Evolutionary conservation across 1,284 basidiomycete species (phyloP).

Genomic region (Hemileia vastatrix): DNA sequence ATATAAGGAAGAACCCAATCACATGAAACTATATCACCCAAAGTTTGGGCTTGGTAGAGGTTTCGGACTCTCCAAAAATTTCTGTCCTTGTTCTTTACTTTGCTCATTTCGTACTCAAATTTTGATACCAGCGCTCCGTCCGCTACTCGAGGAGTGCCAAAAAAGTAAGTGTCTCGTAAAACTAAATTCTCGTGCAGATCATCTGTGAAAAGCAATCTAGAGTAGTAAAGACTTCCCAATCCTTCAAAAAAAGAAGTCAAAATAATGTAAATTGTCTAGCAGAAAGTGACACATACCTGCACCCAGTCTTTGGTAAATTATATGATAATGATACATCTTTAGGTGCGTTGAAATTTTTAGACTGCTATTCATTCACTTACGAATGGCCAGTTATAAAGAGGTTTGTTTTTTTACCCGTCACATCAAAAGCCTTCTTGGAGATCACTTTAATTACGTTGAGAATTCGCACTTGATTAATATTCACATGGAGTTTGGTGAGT

Average conservation of each 20-base stretch:
- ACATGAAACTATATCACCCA: conserved; percentile 14
- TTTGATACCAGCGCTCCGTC: conserved; percentile 7
- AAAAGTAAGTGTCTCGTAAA: conserved; percentile 13
- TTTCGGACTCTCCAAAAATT: conserved; percentile 14
- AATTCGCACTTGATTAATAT: conserved; percentile 9
- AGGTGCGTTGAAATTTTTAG: neutral
- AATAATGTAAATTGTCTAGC: too few species aligned
- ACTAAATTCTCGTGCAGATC: conserved; percentile 14
- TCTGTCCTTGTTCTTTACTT: conserved; percentile 1
- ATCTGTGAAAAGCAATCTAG: too few species aligned
- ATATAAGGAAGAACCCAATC: too few species aligned
- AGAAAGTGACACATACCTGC: too few species aligned
- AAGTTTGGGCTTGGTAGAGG: neutral
- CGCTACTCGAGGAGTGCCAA: conserved; percentile 16
- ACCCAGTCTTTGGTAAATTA: conserved; percentile 3
- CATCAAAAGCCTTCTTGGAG: neutral
- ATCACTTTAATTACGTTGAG: conserved; percentile 13
- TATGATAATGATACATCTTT: neutral
- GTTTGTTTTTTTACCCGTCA: conserved; percentile 4
- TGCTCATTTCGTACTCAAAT: conserved; percentile 9
- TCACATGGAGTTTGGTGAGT: too few species aligned
- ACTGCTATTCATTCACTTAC: neutral
- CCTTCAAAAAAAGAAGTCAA: conserved; percentile 12
- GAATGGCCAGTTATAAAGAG: conserved; percentile 14
- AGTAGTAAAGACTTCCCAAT: conserved; percentile 14